Evolutionary conservation across 176 grass and related monocot species (phyloP).

Genomic region (Eragrostis nindensis): DNA sequence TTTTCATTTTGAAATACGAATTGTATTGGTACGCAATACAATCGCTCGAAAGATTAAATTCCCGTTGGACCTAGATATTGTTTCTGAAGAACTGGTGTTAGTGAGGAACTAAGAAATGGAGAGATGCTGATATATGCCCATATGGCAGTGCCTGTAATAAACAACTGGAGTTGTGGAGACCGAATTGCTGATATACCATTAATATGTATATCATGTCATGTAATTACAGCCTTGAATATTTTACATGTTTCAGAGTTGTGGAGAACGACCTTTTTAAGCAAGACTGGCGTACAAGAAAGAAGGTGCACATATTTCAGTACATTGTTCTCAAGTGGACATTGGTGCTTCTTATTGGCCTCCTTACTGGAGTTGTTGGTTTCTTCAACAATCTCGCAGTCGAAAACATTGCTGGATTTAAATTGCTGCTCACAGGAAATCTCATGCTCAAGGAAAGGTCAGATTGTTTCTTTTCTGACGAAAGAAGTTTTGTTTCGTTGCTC

Average conservation of each 20-base stretch:
- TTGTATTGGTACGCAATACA: background rate
- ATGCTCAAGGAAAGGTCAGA: constrained; percentile 65
- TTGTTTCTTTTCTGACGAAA: background rate
- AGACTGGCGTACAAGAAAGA: constrained; percentile 84
- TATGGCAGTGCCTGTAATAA: background rate
- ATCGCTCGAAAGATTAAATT: background rate
- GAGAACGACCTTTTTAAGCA: constrained; percentile 96
- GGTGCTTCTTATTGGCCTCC: constrained; percentile 75
- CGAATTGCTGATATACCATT: background rate
- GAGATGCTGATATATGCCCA: background rate
- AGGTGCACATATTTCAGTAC: constrained; percentile 87
- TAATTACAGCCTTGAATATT: background rate
- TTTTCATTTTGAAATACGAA: too few relatives aligned
- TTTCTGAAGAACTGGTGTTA: background rate
- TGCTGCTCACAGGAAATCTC: constrained; percentile 62
- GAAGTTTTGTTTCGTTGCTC: background rate
- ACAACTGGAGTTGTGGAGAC: background rate
- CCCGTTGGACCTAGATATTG: background rate
- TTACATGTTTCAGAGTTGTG: constrained; percentile 61
- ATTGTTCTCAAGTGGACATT: constrained; percentile 84
- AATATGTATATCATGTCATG: background rate
- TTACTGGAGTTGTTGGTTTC: constrained; percentile 77
- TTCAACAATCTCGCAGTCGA: constrained; percentile 94
- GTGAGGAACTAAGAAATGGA: background rate
- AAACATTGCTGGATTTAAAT: constrained; percentile 86